These are phyloP conservation scores for Geotrichum macrosporum DNA, from an alignment of 1,139 yeast genomes.

Conservation along the genomic window DNA sequence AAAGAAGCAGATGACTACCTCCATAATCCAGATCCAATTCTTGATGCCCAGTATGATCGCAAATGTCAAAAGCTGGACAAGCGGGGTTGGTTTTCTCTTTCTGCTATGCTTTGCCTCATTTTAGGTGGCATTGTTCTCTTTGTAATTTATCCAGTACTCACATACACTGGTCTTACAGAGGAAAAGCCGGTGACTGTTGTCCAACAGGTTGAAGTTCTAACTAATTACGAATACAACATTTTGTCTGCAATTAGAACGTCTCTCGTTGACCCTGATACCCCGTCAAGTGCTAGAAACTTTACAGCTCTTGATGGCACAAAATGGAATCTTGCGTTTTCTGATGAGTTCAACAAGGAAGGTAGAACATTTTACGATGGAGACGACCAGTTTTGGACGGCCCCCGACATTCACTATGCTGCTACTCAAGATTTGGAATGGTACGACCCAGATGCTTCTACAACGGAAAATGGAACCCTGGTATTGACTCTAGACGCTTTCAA, in stretches of 20 bases:
- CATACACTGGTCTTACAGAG: constrained; percentile 61
- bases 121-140: constrained; percentile 63
- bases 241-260: constrained; percentile 57
- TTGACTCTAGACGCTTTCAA: constrained; percentile 69
- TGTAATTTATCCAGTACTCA: constrained; percentile 66
- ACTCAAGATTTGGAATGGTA: constrained; percentile 86
- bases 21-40: constrained; percentile 90
- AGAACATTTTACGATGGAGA: constrained; percentile 79
- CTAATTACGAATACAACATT: constrained; percentile 56
- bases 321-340: constrained; percentile 73
- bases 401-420: constrained; percentile 72
- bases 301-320: constrained; percentile 51
- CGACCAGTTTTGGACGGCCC: constrained; percentile 79
- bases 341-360: constrained; percentile 79
- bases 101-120: constrained; percentile 54
- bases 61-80: constrained; percentile 49
- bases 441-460: constrained; percentile 73
- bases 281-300: constrained; percentile 47
- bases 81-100: constrained; percentile 38
- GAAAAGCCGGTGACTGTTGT: constrained; percentile 19
- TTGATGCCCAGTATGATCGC: constrained; percentile 74
- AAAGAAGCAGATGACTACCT: constrained; percentile 88
- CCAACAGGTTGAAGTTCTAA: constrained; percentile 42
- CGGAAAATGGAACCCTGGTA: constrained; percentile 60
- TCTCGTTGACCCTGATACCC: constrained; percentile 78